Base-by-base conservation (phyloP, 192 early-diverging fungal genomes). In the Entomortierella parvispora region DNA sequence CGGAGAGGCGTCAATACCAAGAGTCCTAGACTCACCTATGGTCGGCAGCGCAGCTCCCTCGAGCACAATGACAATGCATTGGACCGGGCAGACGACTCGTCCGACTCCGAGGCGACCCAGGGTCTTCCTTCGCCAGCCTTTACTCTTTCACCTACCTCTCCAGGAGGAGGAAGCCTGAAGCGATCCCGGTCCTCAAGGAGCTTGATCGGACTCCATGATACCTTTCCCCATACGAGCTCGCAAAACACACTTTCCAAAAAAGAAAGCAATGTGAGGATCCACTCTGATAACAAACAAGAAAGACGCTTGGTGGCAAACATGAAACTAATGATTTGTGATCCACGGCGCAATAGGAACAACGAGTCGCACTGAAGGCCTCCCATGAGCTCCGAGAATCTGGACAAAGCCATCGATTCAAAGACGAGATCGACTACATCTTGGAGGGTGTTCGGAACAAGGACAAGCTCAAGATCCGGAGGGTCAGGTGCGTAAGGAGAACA, bases 401-500 rank as follows among this genome's bases (percentile, higher is more conserved):
- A 1, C 87, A 87, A 31, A 69, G 69, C 33, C 83, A 88, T 29
- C 56, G 80, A 29, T 89, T 90, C 54, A 79, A 55, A 22, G 89
- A 90, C 56, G 88, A 87, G 58, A 88, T 90, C 74, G 84, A 83
- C 11, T 90, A 90, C 64, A 70, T 85, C 28, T 17, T 90, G 25
- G 82, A 79, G n/a, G 89, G 89, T 5, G 55, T 90, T 3, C 54
- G 62, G n/a, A 44, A 55, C 23, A 74, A 64, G 31, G 84, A 89
- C 43, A 68, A 71, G 28, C 48, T 80, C 4, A 80, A 66, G 44
- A 68, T 90, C 5, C 81, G 74, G 20, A 45, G 83, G 64, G 72
- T 65, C 12, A 90, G 87, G 87, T 89, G 37, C 1, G 18, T 14
- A 22, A 12, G 20, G 31, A 67, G 14, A 26, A 15, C n/a, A 18